phyloP scores from a whole-genome alignment of 495 filamentous ascomycete species.

The Hypoxylon trugodes region DNA sequence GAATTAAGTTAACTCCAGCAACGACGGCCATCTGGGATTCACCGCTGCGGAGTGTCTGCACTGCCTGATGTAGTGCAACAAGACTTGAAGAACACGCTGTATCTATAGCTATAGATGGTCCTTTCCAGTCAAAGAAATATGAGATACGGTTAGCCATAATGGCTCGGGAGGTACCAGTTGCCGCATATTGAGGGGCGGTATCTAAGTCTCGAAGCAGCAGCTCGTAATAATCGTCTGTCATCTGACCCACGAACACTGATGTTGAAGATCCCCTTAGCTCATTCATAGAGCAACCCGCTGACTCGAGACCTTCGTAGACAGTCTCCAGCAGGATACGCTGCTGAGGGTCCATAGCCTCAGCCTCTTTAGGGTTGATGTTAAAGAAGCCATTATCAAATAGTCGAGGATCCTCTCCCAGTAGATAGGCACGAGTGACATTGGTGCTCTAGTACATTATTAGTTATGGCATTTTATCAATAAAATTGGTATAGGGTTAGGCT shows the following conservation, averaged over 20 bases:
- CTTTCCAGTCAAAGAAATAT: background rate
- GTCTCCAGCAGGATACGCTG: constrained; percentile 65
- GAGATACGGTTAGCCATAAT: background rate
- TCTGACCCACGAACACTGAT: no score
- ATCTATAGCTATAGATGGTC: constrained; percentile 44
- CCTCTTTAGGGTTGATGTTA: constrained; percentile 57
- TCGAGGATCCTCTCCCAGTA: constrained; percentile 55
- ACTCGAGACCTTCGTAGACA: constrained; percentile 59
- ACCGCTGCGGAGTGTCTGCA: constrained; percentile 3
- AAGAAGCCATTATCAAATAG: constrained; percentile 63
- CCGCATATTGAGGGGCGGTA: no score
- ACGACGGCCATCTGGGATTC: constrained; percentile 51
- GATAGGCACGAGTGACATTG: constrained; percentile 48
- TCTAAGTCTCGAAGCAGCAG: no score
- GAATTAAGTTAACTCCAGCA: constrained; percentile 57
- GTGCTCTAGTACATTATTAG: no score
- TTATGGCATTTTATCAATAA: no score
- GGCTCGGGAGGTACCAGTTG: no score
- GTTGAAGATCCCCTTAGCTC: background rate
- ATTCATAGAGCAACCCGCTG: constrained; percentile 53
- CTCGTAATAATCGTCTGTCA: no score
- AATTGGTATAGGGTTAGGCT: no score
- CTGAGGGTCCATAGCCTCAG: constrained; percentile 60
- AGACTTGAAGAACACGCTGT: constrained; percentile 44
- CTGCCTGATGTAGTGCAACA: constrained; percentile 12